Conservation (phyloP, 2,329 filamentous ascomycete genomes). For the Cordyceps pruinosa region DNA sequence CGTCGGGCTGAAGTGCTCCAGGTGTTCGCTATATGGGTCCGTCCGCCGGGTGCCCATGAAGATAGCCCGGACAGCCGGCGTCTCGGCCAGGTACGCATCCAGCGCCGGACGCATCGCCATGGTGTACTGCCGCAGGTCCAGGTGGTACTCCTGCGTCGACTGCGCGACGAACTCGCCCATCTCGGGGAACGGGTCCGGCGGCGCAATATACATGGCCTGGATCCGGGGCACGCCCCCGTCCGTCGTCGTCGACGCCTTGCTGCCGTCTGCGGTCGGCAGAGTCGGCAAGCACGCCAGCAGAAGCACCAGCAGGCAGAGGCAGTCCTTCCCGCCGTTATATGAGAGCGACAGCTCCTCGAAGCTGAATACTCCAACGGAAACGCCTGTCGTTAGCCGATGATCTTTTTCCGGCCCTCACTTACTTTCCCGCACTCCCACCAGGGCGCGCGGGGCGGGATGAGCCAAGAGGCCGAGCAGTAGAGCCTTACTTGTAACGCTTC, state of each 20-base stretch:
- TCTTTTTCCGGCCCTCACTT: neutral
- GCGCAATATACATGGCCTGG: constrained; percentile 84
- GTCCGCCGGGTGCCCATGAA: constrained; percentile 68
- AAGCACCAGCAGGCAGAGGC: constrained; percentile 81
- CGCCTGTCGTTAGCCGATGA: neutral
- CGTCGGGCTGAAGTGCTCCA: constrained; percentile 80
- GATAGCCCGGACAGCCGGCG: constrained; percentile 55
- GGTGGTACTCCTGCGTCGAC: constrained; percentile 62
- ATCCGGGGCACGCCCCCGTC: constrained; percentile 31
- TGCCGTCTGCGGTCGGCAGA: constrained; percentile 13
- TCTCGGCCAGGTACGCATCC: constrained; percentile 63
- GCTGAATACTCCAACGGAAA: constrained; percentile 35
- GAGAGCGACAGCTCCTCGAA: constrained; percentile 77
- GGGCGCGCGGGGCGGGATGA: constrained; percentile 2
- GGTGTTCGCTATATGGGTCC: constrained; percentile 75
- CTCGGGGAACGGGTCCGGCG: constrained; percentile 73
- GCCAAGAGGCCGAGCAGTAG: constrained; percentile 4
- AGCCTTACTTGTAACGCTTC: constrained; percentile 64
- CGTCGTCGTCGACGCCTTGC: constrained; percentile 11
- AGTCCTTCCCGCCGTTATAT: constrained; percentile 98
- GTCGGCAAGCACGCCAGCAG: constrained; percentile 60
- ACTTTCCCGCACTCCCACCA: neutral
- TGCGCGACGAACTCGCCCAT: constrained; percentile 76
- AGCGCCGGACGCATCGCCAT: constrained; percentile 78
- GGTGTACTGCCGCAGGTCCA: constrained; percentile 68